These are phyloP conservation scores for Rhizomucor miehei DNA, from an alignment of 371 early-diverging fungal species.

Conservation along the genomic window DNA sequence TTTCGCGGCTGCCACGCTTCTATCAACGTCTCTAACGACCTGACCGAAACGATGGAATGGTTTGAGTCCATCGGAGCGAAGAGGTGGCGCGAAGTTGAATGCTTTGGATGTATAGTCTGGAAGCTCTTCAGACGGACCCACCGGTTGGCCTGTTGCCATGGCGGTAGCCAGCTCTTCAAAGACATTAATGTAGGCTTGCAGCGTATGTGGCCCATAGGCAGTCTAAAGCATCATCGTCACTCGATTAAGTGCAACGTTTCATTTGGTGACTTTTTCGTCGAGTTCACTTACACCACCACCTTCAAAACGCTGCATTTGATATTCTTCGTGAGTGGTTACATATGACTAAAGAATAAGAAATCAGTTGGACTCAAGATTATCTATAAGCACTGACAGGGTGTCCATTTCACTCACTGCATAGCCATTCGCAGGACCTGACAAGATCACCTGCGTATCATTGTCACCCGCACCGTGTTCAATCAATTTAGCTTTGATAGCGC, in stretches of 20 bases:
- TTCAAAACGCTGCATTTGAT: constrained; percentile 68
- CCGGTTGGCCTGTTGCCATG: constrained; percentile 32
- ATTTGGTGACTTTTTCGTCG: neutral
- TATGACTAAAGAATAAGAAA: constrained; percentile 44
- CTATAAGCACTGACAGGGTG: neutral
- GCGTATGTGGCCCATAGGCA: constrained; percentile 62
- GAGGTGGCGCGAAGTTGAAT: constrained; percentile 35
- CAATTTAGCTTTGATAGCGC: constrained; percentile 36
- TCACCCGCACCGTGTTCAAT: constrained; percentile 33
- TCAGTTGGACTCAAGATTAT: neutral
- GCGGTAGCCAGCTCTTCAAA: constrained; percentile 48
- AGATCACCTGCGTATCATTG: constrained; percentile 45
- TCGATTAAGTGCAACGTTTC: neutral
- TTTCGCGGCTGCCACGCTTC: neutral
- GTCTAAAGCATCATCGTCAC: constrained; percentile 33
- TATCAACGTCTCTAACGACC: constrained; percentile 32
- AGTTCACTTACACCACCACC: constrained; percentile 46
- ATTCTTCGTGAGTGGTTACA: constrained; percentile 65
- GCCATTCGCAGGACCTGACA: constrained; percentile 56
- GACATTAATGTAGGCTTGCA: constrained; percentile 56
- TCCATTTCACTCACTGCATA: constrained; percentile 34
- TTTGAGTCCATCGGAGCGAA: constrained; percentile 50
- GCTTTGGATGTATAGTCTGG: constrained; percentile 40
- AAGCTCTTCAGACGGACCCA: constrained; percentile 15
- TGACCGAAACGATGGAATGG: constrained; percentile 48